Conservation (phyloP, 306 rosid genomes). For the Malus orientalis region DNA sequence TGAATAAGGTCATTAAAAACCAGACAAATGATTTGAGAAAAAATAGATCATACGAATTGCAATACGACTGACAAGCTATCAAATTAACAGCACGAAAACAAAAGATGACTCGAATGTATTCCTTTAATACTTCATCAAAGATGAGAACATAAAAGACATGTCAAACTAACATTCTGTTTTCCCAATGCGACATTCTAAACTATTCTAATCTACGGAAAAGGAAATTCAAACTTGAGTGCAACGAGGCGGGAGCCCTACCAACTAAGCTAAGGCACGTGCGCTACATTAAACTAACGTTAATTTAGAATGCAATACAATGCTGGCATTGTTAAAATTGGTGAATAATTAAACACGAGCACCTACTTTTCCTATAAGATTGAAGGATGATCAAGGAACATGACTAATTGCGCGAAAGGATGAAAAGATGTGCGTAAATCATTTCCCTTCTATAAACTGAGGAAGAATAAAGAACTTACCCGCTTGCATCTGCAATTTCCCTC, state of each 20-base stretch:
- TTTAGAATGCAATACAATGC: not conserved
- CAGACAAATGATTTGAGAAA: not conserved
- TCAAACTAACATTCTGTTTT: not conserved
- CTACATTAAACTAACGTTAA: not conserved
- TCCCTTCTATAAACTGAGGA: not conserved
- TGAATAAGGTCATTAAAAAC: not conserved
- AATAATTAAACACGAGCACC: not conserved
- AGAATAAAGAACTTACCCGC: slow-evolving; percentile 51
- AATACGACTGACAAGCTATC: not conserved
- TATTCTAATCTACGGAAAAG: not conserved
- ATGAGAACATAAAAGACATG: not conserved
- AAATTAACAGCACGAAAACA: not conserved
- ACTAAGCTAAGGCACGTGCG: too few species aligned
- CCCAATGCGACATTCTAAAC: not conserved
- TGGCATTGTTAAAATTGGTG: not conserved
- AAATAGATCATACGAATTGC: not conserved
- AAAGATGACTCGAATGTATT: not conserved
- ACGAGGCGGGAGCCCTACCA: not conserved
- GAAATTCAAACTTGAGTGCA: not conserved
- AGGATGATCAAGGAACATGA: not conserved
- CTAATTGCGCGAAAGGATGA: not conserved
- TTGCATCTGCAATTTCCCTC: slow-evolving; percentile 65
- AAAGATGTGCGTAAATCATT: not conserved
- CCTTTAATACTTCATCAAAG: not conserved
- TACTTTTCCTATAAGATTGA: not conserved